Evolutionary conservation across 2,329 filamentous ascomycete genomes (phyloP).

Genomic region (Blumeriella jaapii): DNA sequence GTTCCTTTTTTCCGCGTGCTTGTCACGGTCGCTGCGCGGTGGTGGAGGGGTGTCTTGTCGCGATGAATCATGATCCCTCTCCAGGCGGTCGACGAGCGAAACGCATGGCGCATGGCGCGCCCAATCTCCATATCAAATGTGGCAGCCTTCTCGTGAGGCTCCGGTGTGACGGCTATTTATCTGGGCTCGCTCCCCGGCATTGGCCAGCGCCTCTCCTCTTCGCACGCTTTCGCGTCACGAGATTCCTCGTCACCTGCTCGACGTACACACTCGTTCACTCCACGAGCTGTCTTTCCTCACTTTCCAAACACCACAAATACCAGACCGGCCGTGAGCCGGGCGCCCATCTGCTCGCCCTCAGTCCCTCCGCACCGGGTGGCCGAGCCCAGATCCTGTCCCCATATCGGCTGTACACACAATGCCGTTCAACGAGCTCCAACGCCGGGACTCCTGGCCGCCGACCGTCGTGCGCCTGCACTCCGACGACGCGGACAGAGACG

Average conservation of each 20-base stretch:
- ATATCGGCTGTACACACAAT: constrained; percentile 16
- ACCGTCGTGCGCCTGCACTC: constrained; percentile 22
- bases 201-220: constrained; percentile 9
- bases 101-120: no score
- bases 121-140: no score
- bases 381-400: no score
- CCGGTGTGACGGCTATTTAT: constrained; percentile 22
- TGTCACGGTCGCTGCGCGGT: constrained; percentile 5
- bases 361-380: not conserved
- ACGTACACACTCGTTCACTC: constrained; percentile 1
- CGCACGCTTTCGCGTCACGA: constrained; percentile 1
- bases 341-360: constrained; percentile 1
- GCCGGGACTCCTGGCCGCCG: constrained; percentile 27
- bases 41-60: constrained; percentile 17
- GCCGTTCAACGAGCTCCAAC: constrained; percentile 24
- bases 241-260: constrained; percentile 1
- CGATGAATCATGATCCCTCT: constrained; percentile 19
- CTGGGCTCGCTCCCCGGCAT: constrained; percentile 8
- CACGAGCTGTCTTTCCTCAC: no score
- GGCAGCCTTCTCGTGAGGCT: constrained; percentile 13
- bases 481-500: constrained; percentile 12
- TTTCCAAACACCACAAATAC: no score
- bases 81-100: constrained; percentile 16
- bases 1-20: no score
- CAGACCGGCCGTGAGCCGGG: constrained; percentile 27